phyloP scores from a whole-genome alignment of 225 moss, liverwort and hornwort genomes.

The Pleurozium schreberi region DNA sequence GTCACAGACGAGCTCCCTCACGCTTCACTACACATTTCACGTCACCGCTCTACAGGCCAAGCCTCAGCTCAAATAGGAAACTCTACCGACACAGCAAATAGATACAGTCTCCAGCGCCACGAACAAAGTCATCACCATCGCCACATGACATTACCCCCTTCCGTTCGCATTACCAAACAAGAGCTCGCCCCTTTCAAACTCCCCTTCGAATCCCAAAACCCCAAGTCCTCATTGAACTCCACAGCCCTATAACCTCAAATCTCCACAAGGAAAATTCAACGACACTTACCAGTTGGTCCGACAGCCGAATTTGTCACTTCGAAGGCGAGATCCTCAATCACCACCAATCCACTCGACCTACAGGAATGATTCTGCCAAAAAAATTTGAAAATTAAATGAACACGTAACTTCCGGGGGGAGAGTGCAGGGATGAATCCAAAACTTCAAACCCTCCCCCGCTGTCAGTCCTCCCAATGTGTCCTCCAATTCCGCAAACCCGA shows the following conservation, averaged over 20 bases:
- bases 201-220: background rate
- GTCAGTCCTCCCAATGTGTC: background rate
- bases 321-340: background rate
- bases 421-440: background rate
- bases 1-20: background rate
- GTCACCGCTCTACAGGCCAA: background rate
- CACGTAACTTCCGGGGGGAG: background rate
- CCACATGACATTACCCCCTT: background rate
- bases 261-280: background rate
- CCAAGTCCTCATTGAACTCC: background rate
- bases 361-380: background rate
- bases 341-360: background rate
- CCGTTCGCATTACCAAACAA: background rate
- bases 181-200: background rate
- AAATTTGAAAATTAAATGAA: background rate
- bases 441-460: constrained; percentile 6
- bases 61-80: background rate
- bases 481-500: background rate
- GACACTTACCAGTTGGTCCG: background rate
- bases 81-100: background rate
- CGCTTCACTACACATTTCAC: background rate
- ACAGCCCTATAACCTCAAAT: background rate
- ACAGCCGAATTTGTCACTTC: background rate
- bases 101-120: background rate
- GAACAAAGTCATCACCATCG: background rate